phyloP scores from a whole-genome alignment of 176 grass and related monocot species.

The Oryza punctata region DNA sequence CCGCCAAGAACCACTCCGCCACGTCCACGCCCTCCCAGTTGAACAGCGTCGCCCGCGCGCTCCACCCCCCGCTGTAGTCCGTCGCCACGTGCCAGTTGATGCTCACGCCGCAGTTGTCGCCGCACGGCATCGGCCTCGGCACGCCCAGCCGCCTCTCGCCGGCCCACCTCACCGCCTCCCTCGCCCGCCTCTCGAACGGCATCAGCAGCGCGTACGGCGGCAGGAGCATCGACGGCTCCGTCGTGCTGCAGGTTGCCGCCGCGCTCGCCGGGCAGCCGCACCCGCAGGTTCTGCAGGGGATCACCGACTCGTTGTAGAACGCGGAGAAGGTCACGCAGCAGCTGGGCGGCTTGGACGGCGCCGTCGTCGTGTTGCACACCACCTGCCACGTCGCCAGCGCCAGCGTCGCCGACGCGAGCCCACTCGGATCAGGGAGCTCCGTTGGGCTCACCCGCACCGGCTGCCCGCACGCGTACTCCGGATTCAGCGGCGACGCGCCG shows the following conservation, averaged over 20 bases:
- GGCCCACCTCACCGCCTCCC: conserved; percentile 41
- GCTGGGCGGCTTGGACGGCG: conserved; percentile 13
- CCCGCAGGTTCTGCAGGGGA: conserved; percentile 86
- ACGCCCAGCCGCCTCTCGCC: conserved; percentile 31
- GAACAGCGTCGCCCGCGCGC: conserved; percentile 70
- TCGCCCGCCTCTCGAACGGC: conserved; percentile 50
- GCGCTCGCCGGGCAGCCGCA: conserved; percentile 53
- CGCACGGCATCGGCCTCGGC: conserved; percentile 64
- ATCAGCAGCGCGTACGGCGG: conserved; percentile 63
- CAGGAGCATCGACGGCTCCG: conserved; percentile 52
- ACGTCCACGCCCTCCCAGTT: conserved; percentile 63
- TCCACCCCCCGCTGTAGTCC: conserved; percentile 57
- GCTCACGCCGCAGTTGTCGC: conserved; percentile 68
- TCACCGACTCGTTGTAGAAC: conserved; percentile 68
- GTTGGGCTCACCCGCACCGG: conserved; percentile 53
- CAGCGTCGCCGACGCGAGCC: conserved; percentile 44
- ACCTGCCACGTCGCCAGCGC: conserved; percentile 65
- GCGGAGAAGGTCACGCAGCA: conserved; percentile 83
- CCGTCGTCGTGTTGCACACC: conserved; percentile 57
- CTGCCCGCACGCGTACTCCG: conserved; percentile 49
- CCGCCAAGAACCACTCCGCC: conserved; percentile 61
- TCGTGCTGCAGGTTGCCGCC: conserved; percentile 49
- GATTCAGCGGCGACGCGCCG: conserved; percentile 56
- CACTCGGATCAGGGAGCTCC: conserved; percentile 57
- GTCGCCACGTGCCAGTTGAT: conserved; percentile 83